Evolutionary conservation across 2,329 filamentous ascomycete genomes (phyloP), one percentile per base, ranked within the genome.

Genomic region (Diaporthe citri): DNA sequence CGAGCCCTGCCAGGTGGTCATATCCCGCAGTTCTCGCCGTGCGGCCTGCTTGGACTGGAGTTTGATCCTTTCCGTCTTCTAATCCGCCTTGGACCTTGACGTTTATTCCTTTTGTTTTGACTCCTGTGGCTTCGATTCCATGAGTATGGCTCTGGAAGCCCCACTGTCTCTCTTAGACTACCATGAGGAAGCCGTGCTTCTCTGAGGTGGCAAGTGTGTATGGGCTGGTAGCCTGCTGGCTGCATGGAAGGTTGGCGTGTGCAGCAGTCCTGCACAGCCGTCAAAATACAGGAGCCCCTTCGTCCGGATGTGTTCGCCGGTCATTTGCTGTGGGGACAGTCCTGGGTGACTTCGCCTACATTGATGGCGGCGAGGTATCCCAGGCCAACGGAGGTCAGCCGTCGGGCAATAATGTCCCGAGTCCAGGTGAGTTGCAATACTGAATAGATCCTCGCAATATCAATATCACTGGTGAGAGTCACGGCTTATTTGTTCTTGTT

Each of bases 301-400:
- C 56, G 28, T 4, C 71, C 31, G 57, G 31, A 28, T 55, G 67
- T 31, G 12, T 67, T 51, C 71, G 71, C 22, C 71, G 71, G 43
- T 73, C 71, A 4, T 73, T 73, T n/a, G 41, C 73, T 67, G 56
- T 31, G 52, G 75, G 71, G 3, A 75, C 73, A 4, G 80, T 82
- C n/a, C 72, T 85, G 17, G 82, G 82, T 13, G 80, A 84, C 72
- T 83, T 83, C 60, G 76, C 83, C 51, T 86, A 84, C 70, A 81
- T 85, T 62, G 83, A 85, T 72, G 84, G 84, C 59, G 84, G 84
- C 22, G 80, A 83, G 74, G 70, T 83, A 2, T 82, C 79, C 2
- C 79, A 80, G 46, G 74, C 77, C 64, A 77, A 82, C 36, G 81
- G 79, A 8, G 79, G 77, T 28, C 62, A 74, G 43, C 73, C 78